phyloP scores from a whole-genome alignment of 371 early-diverging fungal species.

The Mortierella sp. region DNA sequence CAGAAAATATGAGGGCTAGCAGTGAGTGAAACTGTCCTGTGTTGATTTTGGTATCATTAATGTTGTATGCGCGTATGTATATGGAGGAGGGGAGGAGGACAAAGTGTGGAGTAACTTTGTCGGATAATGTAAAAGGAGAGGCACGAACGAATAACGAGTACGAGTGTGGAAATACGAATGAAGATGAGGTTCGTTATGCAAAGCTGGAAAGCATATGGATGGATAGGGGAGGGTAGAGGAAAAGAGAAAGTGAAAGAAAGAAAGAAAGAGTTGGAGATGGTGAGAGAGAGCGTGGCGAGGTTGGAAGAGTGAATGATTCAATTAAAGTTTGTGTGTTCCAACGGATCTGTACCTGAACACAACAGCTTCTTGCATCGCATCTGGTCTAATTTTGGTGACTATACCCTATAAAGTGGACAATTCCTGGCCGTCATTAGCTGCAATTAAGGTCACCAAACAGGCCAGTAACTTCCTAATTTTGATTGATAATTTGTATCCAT shows the following conservation, averaged over 20 bases:
- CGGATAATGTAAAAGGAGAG: too few species aligned
- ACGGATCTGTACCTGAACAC: background rate
- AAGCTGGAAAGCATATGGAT: background rate
- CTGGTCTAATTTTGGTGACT: background rate
- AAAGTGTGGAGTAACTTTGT: too few species aligned
- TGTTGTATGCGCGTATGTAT: background rate
- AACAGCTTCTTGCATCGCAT: background rate
- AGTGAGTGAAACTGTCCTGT: background rate
- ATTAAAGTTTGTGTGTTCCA: background rate
- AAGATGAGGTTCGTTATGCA: too few species aligned
- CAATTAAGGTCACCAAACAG: too few species aligned
- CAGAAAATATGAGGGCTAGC: background rate
- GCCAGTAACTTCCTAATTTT: background rate
- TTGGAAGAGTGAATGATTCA: background rate
- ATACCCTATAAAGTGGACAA: constrained; percentile 5
- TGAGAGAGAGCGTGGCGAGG: background rate
- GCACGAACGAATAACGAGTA: too few species aligned
- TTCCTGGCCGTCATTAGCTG: background rate
- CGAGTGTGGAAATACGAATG: background rate
- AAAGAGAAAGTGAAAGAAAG: background rate
- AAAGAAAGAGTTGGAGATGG: background rate
- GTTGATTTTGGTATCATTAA: background rate
- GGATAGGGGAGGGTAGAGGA: background rate
- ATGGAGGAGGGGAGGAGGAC: background rate
- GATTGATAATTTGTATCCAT: background rate